phyloP scores from a whole-genome alignment of 73 alveolate genomes.

The Paramecium primaurelia region DNA sequence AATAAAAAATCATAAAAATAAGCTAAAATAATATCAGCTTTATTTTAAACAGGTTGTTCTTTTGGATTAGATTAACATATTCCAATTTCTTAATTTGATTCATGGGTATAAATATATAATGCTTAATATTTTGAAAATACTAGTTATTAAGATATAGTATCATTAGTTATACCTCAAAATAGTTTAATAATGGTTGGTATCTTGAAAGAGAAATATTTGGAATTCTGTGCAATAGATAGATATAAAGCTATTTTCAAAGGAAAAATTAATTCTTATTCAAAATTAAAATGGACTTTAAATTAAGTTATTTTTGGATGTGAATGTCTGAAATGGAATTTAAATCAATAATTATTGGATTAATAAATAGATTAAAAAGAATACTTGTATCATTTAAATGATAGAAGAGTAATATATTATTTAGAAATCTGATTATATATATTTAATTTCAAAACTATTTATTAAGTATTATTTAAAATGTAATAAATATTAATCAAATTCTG shows the following conservation, averaged over 20 bases:
- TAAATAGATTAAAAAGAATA: background rate
- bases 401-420: background rate
- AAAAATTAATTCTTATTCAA: background rate
- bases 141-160: background rate
- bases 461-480: background rate
- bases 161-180: background rate
- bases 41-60: background rate
- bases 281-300: background rate
- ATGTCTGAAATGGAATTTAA: background rate
- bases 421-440: background rate
- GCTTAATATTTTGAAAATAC: background rate
- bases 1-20: background rate
- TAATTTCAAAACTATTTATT: background rate
- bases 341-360: background rate
- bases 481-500: background rate
- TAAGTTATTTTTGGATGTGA: background rate
- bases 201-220: background rate
- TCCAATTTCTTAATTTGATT: background rate
- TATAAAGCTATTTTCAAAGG: background rate
- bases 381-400: background rate
- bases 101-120: background rate
- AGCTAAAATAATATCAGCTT: background rate
- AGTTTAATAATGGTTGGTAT: background rate
- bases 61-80: slow-evolving; percentile 8
- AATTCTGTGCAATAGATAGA: background rate